Evolutionary conservation across 257 asterid species (phyloP).

Genomic region (Nemophila menziesii): DNA sequence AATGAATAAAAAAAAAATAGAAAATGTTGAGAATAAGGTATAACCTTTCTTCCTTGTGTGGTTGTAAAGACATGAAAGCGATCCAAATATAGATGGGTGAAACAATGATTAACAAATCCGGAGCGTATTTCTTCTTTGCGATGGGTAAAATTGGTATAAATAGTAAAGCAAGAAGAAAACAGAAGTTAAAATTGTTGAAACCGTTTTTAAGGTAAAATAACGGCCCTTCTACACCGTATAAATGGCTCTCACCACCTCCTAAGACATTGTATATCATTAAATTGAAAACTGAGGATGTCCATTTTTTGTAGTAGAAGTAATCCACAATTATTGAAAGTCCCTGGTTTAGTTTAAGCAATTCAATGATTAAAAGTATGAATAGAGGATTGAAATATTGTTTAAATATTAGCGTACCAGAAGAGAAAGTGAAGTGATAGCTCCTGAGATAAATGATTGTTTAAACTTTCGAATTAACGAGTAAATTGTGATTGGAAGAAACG

Average conservation of each 20-base stretch:
- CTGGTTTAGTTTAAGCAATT: constrained; percentile 30
- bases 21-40: constrained; percentile 3
- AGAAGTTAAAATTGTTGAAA: constrained; percentile 83
- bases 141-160: constrained; percentile 62
- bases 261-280: constrained; percentile 69
- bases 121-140: constrained; percentile 68
- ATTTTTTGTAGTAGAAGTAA: constrained; percentile 60
- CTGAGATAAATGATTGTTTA: constrained; percentile 55
- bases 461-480: constrained; percentile 56
- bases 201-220: constrained; percentile 76
- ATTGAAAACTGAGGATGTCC: constrained; percentile 94
- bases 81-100: constrained; percentile 91
- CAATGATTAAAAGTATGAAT: constrained; percentile 4
- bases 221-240: constrained; percentile 90
- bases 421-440: constrained; percentile 45
- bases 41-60: constrained; percentile 99
- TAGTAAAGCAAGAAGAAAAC: constrained; percentile 79
- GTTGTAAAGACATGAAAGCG: constrained; percentile 93
- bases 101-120: constrained; percentile 63
- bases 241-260: constrained; percentile 98
- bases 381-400: neutral
- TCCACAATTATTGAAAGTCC: constrained; percentile 66
- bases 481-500: constrained; percentile 82
- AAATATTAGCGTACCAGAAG: constrained; percentile 46
- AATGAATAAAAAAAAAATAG: neutral